Percentiles rank a stretch among this genome's conserved stretches.
Conservation (phyloP, 1,284 basidiomycete genomes). For the Moniliella sp. region DNA sequence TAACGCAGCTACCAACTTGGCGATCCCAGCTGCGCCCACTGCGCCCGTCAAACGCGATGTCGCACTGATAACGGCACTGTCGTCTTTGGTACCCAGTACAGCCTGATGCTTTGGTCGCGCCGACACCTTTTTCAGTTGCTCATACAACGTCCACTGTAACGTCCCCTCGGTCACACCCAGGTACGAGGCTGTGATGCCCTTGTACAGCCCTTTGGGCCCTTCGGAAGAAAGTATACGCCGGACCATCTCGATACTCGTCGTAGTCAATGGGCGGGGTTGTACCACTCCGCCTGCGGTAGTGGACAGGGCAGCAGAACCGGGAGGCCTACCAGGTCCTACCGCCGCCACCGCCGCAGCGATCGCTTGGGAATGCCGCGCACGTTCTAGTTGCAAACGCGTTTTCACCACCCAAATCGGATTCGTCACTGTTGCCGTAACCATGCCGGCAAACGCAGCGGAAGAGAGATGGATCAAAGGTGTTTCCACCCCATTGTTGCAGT, state of each 20-base stretch:
- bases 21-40: constrained; percentile 70
- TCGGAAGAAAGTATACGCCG: constrained; percentile 57
- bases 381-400: constrained; percentile 61
- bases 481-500: constrained; percentile 59
- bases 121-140: constrained; percentile 46
- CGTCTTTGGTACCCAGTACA: not conserved
- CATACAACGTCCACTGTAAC: constrained; percentile 94
- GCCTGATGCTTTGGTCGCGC: not conserved
- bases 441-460: constrained; percentile 59
- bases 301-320: constrained; percentile 5
- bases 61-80: constrained; percentile 1
- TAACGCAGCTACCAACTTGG: constrained; percentile 74
- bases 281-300: too few species aligned
- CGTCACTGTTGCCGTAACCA: constrained; percentile 68
- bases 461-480: constrained; percentile 63
- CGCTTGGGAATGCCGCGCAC: not conserved
- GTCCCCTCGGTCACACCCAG: constrained; percentile 87
- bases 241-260: constrained; percentile 45
- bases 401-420: constrained; percentile 99
- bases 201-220: constrained; percentile 72
- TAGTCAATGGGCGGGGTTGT: constrained; percentile 11
- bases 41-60: constrained; percentile 41
- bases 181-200: constrained; percentile 79
- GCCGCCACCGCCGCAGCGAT: not conserved
- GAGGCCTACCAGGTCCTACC: too few species aligned